A percentile compares a stretch with the other conserved stretches of the same genome.
Conservation (phyloP, 495 filamentous ascomycete genomes). For the Lasiosphaeria hispida region DNA sequence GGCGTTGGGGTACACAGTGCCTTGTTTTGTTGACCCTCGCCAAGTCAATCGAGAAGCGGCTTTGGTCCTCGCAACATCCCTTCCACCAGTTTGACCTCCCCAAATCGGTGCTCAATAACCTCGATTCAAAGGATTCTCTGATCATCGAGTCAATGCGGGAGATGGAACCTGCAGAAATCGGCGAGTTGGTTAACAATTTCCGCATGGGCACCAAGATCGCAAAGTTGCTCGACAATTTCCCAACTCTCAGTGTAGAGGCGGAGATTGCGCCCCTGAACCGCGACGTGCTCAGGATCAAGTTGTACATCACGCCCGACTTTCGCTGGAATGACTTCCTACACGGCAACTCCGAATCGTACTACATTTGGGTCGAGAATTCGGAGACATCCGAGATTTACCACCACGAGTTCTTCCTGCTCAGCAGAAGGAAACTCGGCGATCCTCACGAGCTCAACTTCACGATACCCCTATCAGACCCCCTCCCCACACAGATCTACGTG, state of each 20-base stretch:
- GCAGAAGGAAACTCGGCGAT: slow-evolving; percentile 81
- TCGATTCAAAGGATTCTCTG: slow-evolving; percentile 72
- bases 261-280: slow-evolving; percentile 96
- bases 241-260: slow-evolving; percentile 81
- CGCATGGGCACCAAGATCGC: slow-evolving; percentile 77
- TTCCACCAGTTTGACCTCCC: slow-evolving; percentile 93
- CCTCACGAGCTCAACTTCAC: slow-evolving; percentile 98
- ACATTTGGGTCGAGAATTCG: slow-evolving; percentile 98
- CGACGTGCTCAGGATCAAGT: slow-evolving; percentile 84
- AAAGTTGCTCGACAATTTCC: slow-evolving; percentile 85
- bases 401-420: slow-evolving; percentile 94
- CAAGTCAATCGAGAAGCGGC: slow-evolving; percentile 92
- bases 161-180: slow-evolving; percentile 90
- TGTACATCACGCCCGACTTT: slow-evolving; percentile 86
- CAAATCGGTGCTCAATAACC: slow-evolving; percentile 72
- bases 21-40: slow-evolving; percentile 83
- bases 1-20: slow-evolving; percentile 93
- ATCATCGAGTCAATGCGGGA: slow-evolving; percentile 82
- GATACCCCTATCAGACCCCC: slow-evolving; percentile 87
- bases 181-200: slow-evolving; percentile 85
- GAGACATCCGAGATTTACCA: slow-evolving; percentile 98
- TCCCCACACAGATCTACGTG: slow-evolving; percentile 94
- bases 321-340: slow-evolving; percentile 95
- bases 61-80: slow-evolving; percentile 94
- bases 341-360: slow-evolving; percentile 92